These are phyloP conservation scores for Euclidium syriacum DNA, from an alignment of 345 rosid genomes.

Conservation along the genomic window DNA sequence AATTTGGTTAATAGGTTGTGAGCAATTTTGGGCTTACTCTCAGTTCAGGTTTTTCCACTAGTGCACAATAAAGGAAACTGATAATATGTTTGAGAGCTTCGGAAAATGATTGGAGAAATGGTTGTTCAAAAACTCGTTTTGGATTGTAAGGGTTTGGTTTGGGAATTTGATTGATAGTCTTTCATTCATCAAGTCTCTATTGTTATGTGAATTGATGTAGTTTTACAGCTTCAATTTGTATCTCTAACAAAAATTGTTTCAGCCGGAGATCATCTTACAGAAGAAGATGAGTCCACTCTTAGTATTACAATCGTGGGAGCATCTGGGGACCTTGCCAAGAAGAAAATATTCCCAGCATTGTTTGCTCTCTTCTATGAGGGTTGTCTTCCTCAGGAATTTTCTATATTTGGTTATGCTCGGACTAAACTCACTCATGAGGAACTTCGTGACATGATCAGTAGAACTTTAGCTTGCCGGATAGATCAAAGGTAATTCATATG, in stretches of 20 bases:
- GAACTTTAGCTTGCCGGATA: slow-evolving; percentile 77
- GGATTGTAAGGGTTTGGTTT: not conserved
- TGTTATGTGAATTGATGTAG: not conserved
- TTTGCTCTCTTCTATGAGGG: slow-evolving; percentile 86
- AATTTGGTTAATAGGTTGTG: no score
- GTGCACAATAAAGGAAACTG: no score
- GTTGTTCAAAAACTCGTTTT: no score
- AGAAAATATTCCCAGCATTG: slow-evolving; percentile 89
- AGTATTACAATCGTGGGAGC: slow-evolving; percentile 92
- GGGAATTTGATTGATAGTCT: no score
- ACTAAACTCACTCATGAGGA: slow-evolving; percentile 69
- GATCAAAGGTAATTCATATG: slow-evolving; percentile 53
- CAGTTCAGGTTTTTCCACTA: no score
- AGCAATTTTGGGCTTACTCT: no score
- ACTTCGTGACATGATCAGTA: slow-evolving; percentile 68
- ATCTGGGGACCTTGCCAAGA: slow-evolving; percentile 91
- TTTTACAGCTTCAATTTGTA: not conserved
- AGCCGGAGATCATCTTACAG: slow-evolving; percentile 39
- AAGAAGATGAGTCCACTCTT: slow-evolving; percentile 47
- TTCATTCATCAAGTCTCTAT: not conserved
- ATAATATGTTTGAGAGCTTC: no score
- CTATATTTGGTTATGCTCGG: slow-evolving; percentile 78
- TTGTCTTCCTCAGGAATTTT: slow-evolving; percentile 67
- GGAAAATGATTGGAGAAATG: no score
- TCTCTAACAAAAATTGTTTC: slow-evolving; percentile 20